A percentile compares a stretch with the other conserved stretches of the same genome.
Conservation (phyloP, 2,329 filamentous ascomycete species). For the Daldinia eschscholtzii region DNA sequence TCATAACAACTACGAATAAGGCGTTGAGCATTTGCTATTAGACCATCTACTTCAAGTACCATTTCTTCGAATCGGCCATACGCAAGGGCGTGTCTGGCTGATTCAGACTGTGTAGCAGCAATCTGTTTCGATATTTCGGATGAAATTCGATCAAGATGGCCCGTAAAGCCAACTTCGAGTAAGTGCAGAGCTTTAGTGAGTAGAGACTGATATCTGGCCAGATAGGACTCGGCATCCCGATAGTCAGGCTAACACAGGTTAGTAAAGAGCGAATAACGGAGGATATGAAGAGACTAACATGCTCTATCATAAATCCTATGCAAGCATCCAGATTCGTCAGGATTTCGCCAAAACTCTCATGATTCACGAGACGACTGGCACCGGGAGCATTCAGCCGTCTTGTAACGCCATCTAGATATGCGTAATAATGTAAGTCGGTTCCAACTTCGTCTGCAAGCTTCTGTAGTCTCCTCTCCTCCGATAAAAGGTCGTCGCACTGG, state of each 20-base stretch:
- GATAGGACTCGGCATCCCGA: conserved; percentile 87
- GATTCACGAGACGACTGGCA: conserved; percentile 85
- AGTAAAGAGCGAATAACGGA: conserved; percentile 19
- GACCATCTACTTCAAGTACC: conserved; percentile 67
- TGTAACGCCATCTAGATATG: conserved; percentile 91
- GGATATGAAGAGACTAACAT: conserved; percentile 67
- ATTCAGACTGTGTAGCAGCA: conserved; percentile 67
- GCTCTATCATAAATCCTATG: conserved; percentile 89
- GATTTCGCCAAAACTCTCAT: conserved; percentile 88
- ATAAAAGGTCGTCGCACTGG: conserved; percentile 88
- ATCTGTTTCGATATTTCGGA: conserved; percentile 68
- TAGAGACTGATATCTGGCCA: conserved; percentile 86
- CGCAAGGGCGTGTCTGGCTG: conserved; percentile 69
- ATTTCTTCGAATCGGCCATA: conserved; percentile 72
- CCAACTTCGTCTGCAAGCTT: conserved; percentile 86
- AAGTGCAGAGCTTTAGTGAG: conserved; percentile 75
- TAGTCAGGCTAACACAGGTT: conserved; percentile 73
- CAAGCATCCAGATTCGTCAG: conserved; percentile 89
- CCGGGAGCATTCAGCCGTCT: conserved; percentile 92
- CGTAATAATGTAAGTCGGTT: conserved; percentile 93
- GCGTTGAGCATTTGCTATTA: conserved; percentile 68
- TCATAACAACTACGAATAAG: conserved; percentile 66
- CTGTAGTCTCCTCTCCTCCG: conserved; percentile 83
- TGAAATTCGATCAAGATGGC: conserved; percentile 65
- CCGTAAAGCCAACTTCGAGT: conserved; percentile 69